Conservation (phyloP, 2,329 filamentous ascomycete species). For the Apiospora pterosperma region DNA sequence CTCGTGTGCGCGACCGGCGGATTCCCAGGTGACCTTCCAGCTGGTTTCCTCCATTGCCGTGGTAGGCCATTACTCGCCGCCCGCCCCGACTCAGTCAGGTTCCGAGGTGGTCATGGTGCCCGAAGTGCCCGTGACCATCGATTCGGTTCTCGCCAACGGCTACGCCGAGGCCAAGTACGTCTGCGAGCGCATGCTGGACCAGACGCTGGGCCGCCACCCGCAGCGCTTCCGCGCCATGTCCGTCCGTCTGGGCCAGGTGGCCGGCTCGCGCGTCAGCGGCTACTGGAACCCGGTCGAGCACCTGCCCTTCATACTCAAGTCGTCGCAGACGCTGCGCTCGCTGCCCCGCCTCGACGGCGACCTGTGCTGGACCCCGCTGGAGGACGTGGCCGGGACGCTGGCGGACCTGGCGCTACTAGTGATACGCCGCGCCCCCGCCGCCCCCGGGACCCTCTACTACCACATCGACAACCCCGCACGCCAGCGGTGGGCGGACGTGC, state of each 20-base stretch:
- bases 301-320: constrained; percentile 47
- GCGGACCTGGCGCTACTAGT: constrained; percentile 21
- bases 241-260: constrained; percentile 49
- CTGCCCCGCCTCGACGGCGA: constrained; percentile 38
- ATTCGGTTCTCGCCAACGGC: constrained; percentile 39
- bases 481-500: constrained; percentile 21
- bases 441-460: too few relatives aligned
- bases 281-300: constrained; percentile 55
- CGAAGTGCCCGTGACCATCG: constrained; percentile 38
- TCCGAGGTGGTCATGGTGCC: constrained; percentile 29
- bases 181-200: constrained; percentile 47
- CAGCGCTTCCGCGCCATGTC: constrained; percentile 38
- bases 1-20: constrained; percentile 8
- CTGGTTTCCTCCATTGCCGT: constrained; percentile 38
- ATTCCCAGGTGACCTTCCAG: constrained; percentile 28
- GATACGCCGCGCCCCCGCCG: too few relatives aligned
- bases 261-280: constrained; percentile 45
- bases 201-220: constrained; percentile 41
- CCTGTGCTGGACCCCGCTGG: constrained; percentile 44
- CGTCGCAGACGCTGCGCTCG: constrained; percentile 39
- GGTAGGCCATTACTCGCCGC: constrained; percentile 27
- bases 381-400: constrained; percentile 27
- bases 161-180: constrained; percentile 51
- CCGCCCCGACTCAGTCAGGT: too few relatives aligned
- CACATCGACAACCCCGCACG: constrained; percentile 26